Evolutionary conservation across 2,329 filamentous ascomycete genomes (phyloP).

Genomic region (Didymosphaeria variabile): DNA sequence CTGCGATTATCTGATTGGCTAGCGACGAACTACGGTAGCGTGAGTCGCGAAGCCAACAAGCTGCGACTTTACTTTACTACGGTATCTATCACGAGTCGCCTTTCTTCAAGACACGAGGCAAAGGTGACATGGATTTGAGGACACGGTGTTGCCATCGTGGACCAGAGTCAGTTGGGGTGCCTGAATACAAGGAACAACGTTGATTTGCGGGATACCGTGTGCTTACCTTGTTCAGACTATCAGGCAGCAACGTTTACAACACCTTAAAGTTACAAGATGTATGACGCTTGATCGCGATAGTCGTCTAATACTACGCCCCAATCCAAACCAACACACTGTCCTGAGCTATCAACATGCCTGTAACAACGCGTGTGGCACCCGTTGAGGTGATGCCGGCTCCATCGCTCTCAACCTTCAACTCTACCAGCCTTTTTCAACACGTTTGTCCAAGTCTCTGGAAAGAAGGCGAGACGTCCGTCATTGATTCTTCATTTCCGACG

Average conservation of each 20-base stretch:
- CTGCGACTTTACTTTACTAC: no score
- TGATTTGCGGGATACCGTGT: not conserved
- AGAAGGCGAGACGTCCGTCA: not conserved
- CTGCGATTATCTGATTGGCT: not conserved
- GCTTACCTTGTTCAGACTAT: not conserved
- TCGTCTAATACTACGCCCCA: not conserved
- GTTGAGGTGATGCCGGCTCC: slow-evolving; percentile 11
- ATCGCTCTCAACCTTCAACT: not conserved
- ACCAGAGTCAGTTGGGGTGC: not conserved
- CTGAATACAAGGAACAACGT: not conserved
- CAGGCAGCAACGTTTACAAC: not conserved
- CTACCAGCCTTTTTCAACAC: slow-evolving; percentile 3
- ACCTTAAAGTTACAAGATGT: not conserved
- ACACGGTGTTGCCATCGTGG: not conserved
- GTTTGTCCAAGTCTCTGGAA: not conserved
- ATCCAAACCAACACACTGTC: not conserved
- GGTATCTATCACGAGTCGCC: not conserved
- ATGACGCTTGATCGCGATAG: not conserved
- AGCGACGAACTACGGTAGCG: not conserved
- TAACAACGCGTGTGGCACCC: slow-evolving; percentile 15
- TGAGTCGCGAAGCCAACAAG: not conserved
- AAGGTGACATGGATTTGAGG: not conserved
- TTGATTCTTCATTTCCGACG: slow-evolving; percentile 10
- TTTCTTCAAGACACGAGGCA: not conserved
- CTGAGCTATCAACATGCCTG: slow-evolving; percentile 7